Conservation (phyloP, 2,329 filamentous ascomycete genomes). For the Dendryphion nanum region DNA sequence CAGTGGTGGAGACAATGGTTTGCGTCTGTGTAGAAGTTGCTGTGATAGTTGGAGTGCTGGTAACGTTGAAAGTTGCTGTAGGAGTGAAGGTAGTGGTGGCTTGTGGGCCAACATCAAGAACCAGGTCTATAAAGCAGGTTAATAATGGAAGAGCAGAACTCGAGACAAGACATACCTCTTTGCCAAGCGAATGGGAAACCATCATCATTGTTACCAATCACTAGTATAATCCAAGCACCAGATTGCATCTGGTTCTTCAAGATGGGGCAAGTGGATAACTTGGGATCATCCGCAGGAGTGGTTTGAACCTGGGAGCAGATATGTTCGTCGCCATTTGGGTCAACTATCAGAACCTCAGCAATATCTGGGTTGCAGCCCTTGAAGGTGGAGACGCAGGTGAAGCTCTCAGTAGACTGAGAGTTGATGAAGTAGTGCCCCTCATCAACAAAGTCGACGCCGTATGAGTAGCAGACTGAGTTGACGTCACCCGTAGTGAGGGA, state of each 20-base stretch:
- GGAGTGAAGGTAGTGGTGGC: conserved; percentile 31
- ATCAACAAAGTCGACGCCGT: conserved; percentile 45
- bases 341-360: conserved; percentile 44
- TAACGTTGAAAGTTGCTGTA: conserved; percentile 34
- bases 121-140: conserved; percentile 21
- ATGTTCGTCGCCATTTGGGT: conserved; percentile 40
- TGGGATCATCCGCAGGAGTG: conserved; percentile 37
- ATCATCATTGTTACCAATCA: conserved; percentile 47
- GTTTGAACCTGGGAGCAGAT: conserved; percentile 43
- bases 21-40: conserved; percentile 23
- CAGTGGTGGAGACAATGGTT: conserved; percentile 21
- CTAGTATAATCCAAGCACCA: conserved; percentile 45
- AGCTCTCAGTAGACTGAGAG: conserved; percentile 39
- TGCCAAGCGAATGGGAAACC: conserved; percentile 47
- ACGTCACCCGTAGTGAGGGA: conserved; percentile 21
- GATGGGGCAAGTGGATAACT: conserved; percentile 45
- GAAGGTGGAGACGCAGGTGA: conserved; percentile 47
- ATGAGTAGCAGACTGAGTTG: conserved; percentile 34
- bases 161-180: conserved; percentile 35
- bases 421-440: conserved; percentile 49
- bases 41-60: conserved; percentile 24
- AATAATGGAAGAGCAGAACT: conserved; percentile 2
- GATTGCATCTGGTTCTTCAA: conserved; percentile 44
- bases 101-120: conserved; percentile 32
- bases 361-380: conserved; percentile 42